Evolutionary conservation across 768 basidiomycete genomes (phyloP).

Genomic region (Boletus edulis): DNA sequence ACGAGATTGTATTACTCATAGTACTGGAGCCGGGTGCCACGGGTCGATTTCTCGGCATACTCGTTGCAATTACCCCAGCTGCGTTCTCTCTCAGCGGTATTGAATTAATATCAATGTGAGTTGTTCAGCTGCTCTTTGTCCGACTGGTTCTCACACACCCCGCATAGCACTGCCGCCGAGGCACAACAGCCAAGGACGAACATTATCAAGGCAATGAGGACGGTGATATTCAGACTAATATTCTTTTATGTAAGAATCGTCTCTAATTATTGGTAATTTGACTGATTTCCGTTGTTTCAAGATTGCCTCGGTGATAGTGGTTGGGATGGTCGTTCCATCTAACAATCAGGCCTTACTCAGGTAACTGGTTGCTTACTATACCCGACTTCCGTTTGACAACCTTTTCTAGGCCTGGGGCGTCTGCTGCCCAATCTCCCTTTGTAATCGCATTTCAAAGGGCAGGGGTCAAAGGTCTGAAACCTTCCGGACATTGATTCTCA

Average conservation of each 20-base stretch:
- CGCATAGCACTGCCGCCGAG: slow-evolving; percentile 66
- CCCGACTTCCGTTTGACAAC: background rate
- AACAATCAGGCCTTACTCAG: slow-evolving; percentile 53
- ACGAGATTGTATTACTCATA: background rate
- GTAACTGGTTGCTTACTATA: slow-evolving; percentile 11
- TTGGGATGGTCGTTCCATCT: slow-evolving; percentile 78
- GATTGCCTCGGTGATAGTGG: slow-evolving; percentile 40
- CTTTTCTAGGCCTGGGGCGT: slow-evolving; percentile 4
- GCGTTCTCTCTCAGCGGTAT: slow-evolving; percentile 79
- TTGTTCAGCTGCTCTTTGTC: slow-evolving; percentile 17
- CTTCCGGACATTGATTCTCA: slow-evolving; percentile 3
- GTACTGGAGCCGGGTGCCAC: slow-evolving; percentile 20
- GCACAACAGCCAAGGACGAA: slow-evolving; percentile 76
- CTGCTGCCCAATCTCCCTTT: slow-evolving; percentile 77
- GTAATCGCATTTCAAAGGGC: slow-evolving; percentile 77
- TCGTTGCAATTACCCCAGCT: slow-evolving; percentile 18
- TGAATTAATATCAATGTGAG: slow-evolving; percentile 70
- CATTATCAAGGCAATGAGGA: slow-evolving; percentile 70
- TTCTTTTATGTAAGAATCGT: slow-evolving; percentile 16
- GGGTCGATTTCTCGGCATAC: slow-evolving; percentile 22
- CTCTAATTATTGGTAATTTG: background rate
- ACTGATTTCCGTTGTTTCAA: slow-evolving; percentile 6
- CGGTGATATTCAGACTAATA: slow-evolving; percentile 79
- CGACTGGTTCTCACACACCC: slow-evolving; percentile 3
- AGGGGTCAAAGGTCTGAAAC: slow-evolving; percentile 55